Conservation (phyloP, 768 basidiomycete genomes). For the Fistulinella prunicolor region DNA sequence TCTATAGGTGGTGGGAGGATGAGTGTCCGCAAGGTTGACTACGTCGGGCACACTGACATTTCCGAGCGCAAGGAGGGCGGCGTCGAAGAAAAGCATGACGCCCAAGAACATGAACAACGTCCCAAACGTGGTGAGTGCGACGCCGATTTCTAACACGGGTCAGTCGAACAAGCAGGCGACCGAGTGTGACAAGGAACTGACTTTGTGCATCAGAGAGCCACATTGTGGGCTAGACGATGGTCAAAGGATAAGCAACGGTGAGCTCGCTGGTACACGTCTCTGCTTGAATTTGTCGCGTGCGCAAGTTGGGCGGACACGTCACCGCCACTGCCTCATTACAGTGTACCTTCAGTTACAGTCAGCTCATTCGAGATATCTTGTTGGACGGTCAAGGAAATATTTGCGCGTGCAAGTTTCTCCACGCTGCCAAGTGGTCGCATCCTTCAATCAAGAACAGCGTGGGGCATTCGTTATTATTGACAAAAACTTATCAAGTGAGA, state of each 20-base stretch:
- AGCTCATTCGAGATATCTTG: too few species aligned
- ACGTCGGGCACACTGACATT: slow-evolving; percentile 59
- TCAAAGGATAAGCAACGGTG: neutral
- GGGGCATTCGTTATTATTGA: too few species aligned
- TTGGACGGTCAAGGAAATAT: too few species aligned
- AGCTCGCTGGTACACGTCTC: neutral
- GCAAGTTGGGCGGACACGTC: slow-evolving; percentile 20
- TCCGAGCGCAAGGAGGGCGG: slow-evolving; percentile 91
- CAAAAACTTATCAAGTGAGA: too few species aligned
- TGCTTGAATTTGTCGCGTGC: slow-evolving; percentile 5
- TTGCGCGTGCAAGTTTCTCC: too few species aligned
- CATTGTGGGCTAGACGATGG: slow-evolving; percentile 30
- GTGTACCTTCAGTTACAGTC: too few species aligned
- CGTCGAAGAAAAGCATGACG: slow-evolving; percentile 95
- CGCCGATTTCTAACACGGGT: slow-evolving; percentile 75
- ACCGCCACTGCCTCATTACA: too few species aligned
- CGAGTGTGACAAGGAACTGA: slow-evolving; percentile 10
- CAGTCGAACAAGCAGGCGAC: neutral
- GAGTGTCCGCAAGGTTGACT: neutral
- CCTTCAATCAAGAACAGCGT: too few species aligned
- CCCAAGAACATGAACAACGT: slow-evolving; percentile 95
- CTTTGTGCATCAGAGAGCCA: slow-evolving; percentile 57
- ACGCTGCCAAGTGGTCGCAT: too few species aligned
- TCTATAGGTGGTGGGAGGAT: slow-evolving; percentile 42
- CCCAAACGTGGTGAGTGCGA: slow-evolving; percentile 94